Evolutionary conservation across 2,329 filamentous ascomycete genomes (phyloP), one percentile per base, ranked within the genome.

Genomic region (Aspergillus sp.): DNA sequence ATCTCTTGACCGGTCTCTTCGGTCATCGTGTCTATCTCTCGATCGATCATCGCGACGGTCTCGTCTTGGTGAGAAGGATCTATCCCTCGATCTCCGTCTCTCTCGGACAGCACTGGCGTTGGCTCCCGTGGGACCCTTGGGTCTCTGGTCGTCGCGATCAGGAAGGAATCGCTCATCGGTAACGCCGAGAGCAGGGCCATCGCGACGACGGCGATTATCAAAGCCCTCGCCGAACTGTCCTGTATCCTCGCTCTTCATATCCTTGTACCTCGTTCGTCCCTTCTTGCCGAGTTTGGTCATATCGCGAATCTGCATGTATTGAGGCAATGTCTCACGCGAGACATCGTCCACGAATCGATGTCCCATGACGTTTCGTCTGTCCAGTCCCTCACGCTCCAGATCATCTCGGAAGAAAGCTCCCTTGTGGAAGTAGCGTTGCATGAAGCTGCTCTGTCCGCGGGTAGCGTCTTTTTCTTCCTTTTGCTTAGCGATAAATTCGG

Each of bases 391-490:
- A 11, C 81, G 82, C 54, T 83, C 81, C 40, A 83, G 77, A 56
- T 94, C 87, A 41, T 90, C 88, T 53, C 86, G 86, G 73, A 88
- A 97, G 72, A 97, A 98, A 11, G 93, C 93, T 39, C 93, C 93
- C 70, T 90, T 91, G 75, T 98, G 93, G 68, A 88, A 90, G 71
- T 97, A 98, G 63, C 90, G 90, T 62, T 96, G 90, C 86, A 97
- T 88, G 65, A 83, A 96, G 2, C 79, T 79, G 76, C 93, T 88
- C 68, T 91, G 86, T 42, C 89, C 89, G 48, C 85, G 84, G 40
- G 75, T 68, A 48, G 86, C 82, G 57, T 88, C 87, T 26, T 74
- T 72, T 50, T 95, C 90, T 49, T 86, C 86, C 55, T 85, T 82
- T 67, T 97, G 91, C 52, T 77, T 75, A 1, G 83, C 83, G 12